Percentiles rank a stretch among this genome's conserved stretches.
phyloP scores from a whole-genome alignment of 2,329 filamentous ascomycete genomes.

The Thelonectria olida region DNA sequence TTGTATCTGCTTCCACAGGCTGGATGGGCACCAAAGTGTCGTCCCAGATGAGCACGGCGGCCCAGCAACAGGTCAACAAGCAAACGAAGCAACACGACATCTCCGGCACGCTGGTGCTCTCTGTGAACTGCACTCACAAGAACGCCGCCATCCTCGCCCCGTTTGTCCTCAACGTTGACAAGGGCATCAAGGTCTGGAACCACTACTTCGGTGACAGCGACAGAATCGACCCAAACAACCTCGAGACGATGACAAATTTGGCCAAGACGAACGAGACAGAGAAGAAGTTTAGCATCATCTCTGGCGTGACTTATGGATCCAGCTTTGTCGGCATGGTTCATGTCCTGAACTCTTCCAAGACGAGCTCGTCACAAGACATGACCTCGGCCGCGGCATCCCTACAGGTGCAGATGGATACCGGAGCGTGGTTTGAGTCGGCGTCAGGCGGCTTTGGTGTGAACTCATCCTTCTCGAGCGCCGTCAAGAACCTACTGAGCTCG shows the following conservation, averaged over 20 bases:
- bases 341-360: not conserved
- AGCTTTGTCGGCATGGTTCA: conserved; percentile 24
- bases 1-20: not conserved
- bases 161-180: conserved; percentile 25
- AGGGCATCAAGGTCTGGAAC: conserved; percentile 28
- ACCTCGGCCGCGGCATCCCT: not conserved
- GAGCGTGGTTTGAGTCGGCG: conserved; percentile 10
- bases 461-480: conserved; percentile 11
- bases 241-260: not conserved
- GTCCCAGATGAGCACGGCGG: not conserved
- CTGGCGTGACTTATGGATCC: not conserved
- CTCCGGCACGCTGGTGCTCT: conserved; percentile 23
- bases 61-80: not conserved
- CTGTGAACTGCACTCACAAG: conserved; percentile 27
- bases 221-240: not conserved
- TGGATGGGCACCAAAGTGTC: not conserved
- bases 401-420: conserved; percentile 9
- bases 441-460: conserved; percentile 6
- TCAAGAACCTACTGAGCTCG: conserved; percentile 26
- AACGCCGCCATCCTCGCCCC: conserved; percentile 22
- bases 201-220: not conserved
- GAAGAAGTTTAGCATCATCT: conserved; percentile 17
- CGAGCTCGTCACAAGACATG: conserved; percentile 6
- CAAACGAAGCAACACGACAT: not conserved
- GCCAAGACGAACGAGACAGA: not conserved